Conservation (phyloP, 2,329 filamentous ascomycete genomes). For the Pezicula radicicola region DNA sequence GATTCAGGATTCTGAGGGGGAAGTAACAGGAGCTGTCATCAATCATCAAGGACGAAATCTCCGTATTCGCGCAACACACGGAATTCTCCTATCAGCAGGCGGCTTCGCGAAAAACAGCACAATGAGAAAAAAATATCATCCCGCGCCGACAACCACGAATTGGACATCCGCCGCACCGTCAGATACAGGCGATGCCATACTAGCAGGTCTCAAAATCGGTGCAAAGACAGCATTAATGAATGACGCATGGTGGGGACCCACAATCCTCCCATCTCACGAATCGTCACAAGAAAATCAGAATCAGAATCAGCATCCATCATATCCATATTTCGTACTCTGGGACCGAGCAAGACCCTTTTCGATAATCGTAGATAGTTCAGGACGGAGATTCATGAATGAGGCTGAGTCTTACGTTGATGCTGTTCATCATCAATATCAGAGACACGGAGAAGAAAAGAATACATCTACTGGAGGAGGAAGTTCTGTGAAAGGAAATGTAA, state of each 20-base stretch:
- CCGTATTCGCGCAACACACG: slow-evolving; percentile 22
- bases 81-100: slow-evolving; percentile 32
- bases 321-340: slow-evolving; percentile 20
- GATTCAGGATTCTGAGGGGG: slow-evolving; percentile 13
- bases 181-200: slow-evolving; percentile 28
- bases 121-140: slow-evolving; percentile 26
- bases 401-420: slow-evolving; percentile 27
- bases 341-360: slow-evolving; percentile 30
- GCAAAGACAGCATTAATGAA: slow-evolving; percentile 30
- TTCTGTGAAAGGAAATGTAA: neutral
- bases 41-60: slow-evolving; percentile 17
- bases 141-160: slow-evolving; percentile 14
- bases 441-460: neutral
- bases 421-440: slow-evolving; percentile 21
- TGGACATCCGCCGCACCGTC: slow-evolving; percentile 24
- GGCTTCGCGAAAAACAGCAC: slow-evolving; percentile 31
- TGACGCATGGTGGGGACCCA: slow-evolving; percentile 32
- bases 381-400: slow-evolving; percentile 33
- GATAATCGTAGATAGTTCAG: slow-evolving; percentile 32
- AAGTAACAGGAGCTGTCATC: slow-evolving; percentile 25
- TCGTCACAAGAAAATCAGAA: too few relatives aligned
- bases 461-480: too few relatives aligned
- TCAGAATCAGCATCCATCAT: slow-evolving; percentile 20
- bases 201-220: slow-evolving; percentile 25
- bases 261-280: slow-evolving; percentile 7